Conservation (phyloP, 441 rosid species). For the Brassica hybrid region DNA sequence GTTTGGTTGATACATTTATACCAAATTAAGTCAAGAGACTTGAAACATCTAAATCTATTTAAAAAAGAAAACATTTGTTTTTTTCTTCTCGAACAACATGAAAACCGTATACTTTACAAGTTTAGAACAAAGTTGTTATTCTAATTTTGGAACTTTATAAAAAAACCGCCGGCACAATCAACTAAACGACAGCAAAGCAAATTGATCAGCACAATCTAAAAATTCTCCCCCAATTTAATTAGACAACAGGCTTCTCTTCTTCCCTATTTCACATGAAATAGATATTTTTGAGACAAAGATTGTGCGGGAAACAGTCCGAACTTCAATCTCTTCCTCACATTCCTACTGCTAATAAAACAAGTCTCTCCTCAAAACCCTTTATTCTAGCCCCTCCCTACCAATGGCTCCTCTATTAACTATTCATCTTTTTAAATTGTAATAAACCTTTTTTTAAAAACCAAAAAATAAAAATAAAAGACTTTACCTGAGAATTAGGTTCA, state of each 20-base stretch:
- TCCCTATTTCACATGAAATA: slow-evolving; percentile 31
- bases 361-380: slow-evolving; percentile 31
- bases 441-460: neutral
- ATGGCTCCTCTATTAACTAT: slow-evolving; percentile 42
- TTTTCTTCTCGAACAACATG: neutral
- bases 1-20: no score
- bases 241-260: slow-evolving; percentile 35
- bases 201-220: slow-evolving; percentile 34
- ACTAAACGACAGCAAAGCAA: slow-evolving; percentile 27
- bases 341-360: slow-evolving; percentile 41
- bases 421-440: slow-evolving; percentile 33
- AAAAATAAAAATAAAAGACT: slow-evolving; percentile 31
- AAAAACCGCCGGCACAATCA: slow-evolving; percentile 1
- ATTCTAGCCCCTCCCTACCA: slow-evolving; percentile 39
- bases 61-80: neutral
- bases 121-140: slow-evolving; percentile 8
- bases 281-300: slow-evolving; percentile 35
- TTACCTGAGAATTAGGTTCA: slow-evolving; percentile 47
- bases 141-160: slow-evolving; percentile 12
- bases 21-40: neutral
- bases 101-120: slow-evolving; percentile 8
- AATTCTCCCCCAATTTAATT: slow-evolving; percentile 14
- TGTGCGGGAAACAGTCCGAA: slow-evolving; percentile 40
- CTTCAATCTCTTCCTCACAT: slow-evolving; percentile 45
- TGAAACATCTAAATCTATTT: slow-evolving; percentile 6